phyloP scores from a whole-genome alignment of 164 flowering plant species.

The Magnolia kwangsiensis region DNA sequence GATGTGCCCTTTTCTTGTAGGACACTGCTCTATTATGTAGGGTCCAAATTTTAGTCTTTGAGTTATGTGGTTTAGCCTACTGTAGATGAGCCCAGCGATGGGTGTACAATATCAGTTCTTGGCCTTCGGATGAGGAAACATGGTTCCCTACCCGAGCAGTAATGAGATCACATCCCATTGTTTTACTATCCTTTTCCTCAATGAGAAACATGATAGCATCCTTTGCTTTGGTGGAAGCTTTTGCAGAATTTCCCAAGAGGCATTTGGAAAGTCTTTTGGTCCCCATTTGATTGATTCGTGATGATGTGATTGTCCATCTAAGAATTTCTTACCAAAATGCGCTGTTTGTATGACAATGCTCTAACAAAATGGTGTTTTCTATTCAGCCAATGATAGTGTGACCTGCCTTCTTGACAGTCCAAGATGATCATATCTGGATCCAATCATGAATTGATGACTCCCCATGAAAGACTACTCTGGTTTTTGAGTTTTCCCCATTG shows the following conservation, averaged over 20 bases:
- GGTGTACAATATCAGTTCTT: slow-evolving; percentile 7
- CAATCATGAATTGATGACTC: too few species aligned
- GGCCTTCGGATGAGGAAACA: slow-evolving; percentile 18
- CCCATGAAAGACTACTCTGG: too few species aligned
- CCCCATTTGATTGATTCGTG: too few species aligned
- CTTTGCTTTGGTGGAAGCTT: background rate
- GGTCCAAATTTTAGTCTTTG: slow-evolving; percentile 11
- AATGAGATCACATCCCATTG: slow-evolving; percentile 31
- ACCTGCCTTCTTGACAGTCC: too few species aligned
- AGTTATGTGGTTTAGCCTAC: slow-evolving; percentile 19
- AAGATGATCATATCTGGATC: too few species aligned
- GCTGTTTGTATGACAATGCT: too few species aligned
- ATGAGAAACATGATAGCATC: background rate
- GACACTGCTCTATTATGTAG: slow-evolving; percentile 6
- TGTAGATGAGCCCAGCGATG: slow-evolving; percentile 19
- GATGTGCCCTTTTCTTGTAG: slow-evolving; percentile 23
- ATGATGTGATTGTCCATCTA: too few species aligned
- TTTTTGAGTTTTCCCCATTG: too few species aligned
- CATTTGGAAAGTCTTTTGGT: background rate
- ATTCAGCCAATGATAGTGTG: too few species aligned
- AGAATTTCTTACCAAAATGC: too few species aligned
- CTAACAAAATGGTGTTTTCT: too few species aligned
- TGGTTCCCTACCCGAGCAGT: slow-evolving; percentile 14
- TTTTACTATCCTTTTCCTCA: background rate
- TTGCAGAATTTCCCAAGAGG: background rate